Conservation (phyloP, 345 rosid species). For the Citrus reticulata region DNA sequence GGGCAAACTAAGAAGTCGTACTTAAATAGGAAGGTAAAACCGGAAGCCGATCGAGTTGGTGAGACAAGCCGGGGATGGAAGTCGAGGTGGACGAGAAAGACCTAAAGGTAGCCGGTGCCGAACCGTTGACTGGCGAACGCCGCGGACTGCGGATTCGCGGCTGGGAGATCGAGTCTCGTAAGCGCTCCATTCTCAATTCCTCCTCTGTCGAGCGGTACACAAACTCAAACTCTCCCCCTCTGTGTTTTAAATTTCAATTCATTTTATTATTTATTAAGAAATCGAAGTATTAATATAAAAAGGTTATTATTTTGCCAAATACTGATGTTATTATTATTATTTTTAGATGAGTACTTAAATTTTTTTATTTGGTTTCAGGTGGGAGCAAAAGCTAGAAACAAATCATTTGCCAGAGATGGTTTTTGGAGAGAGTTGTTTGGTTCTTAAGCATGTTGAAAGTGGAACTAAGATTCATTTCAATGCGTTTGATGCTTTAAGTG, state of each 20-base stretch:
- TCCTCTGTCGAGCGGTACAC: constrained; percentile 48
- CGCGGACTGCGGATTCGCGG: constrained; percentile 64
- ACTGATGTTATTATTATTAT: neutral
- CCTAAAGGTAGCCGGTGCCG: constrained; percentile 69
- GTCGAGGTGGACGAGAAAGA: constrained; percentile 59
- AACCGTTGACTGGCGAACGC: constrained; percentile 60
- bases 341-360: neutral
- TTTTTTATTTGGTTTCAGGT: constrained; percentile 41
- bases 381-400: constrained; percentile 79
- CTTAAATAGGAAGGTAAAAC: neutral
- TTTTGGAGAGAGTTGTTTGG: constrained; percentile 75
- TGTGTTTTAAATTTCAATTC: neutral
- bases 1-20: no score
- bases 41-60: neutral
- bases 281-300: neutral
- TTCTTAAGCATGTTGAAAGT: constrained; percentile 53
- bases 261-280: neutral
- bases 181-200: constrained; percentile 73
- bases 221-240: constrained; percentile 1
- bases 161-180: constrained; percentile 82
- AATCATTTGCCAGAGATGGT: constrained; percentile 91
- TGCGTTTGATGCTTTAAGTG: constrained; percentile 82
- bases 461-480: constrained; percentile 66
- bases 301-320: neutral
- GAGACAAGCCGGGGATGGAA: constrained; percentile 41